phyloP scores from a whole-genome alignment of 148 eudicot species.

The Drosera capensis region DNA sequence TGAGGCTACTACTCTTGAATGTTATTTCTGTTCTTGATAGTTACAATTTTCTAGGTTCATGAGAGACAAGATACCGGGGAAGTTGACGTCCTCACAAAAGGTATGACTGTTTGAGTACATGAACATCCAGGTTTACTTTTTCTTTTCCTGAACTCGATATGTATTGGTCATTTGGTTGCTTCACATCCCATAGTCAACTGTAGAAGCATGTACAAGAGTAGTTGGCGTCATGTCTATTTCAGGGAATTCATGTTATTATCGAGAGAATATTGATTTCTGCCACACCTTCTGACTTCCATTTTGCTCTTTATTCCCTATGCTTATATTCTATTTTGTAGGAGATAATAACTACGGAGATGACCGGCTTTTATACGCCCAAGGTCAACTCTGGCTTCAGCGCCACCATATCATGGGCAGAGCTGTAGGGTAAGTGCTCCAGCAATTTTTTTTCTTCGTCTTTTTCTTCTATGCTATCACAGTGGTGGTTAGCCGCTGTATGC shows the following conservation, averaged over 20 bases:
- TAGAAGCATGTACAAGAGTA: too few relatives aligned
- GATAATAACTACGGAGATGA: conserved; percentile 14
- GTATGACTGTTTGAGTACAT: conserved; percentile 12
- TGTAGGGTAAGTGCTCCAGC: conserved; percentile 11
- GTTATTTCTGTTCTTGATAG: not conserved
- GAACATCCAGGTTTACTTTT: not conserved
- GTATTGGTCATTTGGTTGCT: too few relatives aligned
- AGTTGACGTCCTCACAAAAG: conserved; percentile 58
- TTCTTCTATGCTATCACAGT: not conserved
- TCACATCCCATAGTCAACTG: too few relatives aligned
- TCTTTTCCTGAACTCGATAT: not conserved
- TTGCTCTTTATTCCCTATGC: not conserved
- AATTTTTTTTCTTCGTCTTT: not conserved
- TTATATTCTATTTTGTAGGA: conserved; percentile 5
- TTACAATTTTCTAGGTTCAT: conserved; percentile 33
- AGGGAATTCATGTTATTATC: too few relatives aligned
- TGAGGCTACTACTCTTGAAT: not conserved
- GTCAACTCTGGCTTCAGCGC: conserved; percentile 17
- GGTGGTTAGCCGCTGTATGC: too few relatives aligned
- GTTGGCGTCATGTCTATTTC: too few relatives aligned
- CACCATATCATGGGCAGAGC: conserved; percentile 17
- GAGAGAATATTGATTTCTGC: too few relatives aligned
- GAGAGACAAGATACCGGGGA: conserved; percentile 42
- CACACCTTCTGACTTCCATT: not conserved
- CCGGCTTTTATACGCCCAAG: conserved; percentile 15